Percentiles rank a stretch among this genome's conserved stretches.
Conservation (phyloP, 2,329 filamentous ascomycete genomes). For the Ophiostoma triangulosporum region DNA sequence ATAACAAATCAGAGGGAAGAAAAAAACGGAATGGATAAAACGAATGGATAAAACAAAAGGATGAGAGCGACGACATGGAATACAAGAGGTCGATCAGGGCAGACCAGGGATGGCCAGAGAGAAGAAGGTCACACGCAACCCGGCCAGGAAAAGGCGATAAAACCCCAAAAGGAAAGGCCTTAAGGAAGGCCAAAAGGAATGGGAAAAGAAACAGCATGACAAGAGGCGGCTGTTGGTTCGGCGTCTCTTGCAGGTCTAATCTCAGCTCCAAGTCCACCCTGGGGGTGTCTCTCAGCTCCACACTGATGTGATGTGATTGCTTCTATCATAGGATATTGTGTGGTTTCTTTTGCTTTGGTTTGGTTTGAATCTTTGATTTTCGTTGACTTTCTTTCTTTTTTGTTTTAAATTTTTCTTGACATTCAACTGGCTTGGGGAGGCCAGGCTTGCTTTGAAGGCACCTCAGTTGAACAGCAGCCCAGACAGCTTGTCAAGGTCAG, state of each 20-base stretch:
- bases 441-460: too few species aligned
- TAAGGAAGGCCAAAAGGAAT: slow-evolving; percentile 2
- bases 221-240: slow-evolving; percentile 3
- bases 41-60: neutral
- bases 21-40: neutral
- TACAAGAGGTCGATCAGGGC: neutral
- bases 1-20: neutral
- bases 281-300: slow-evolving; percentile 1
- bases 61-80: too few species aligned
- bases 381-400: neutral
- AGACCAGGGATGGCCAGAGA: too few species aligned
- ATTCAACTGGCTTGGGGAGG: too few species aligned
- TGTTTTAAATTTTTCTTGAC: too few species aligned
- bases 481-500: neutral
- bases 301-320: neutral
- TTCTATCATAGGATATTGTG: too few species aligned
- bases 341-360: neutral
- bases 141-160: neutral
- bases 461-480: too few species aligned
- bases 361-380: too few species aligned
- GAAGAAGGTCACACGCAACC: neutral
- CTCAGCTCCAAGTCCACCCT: slow-evolving; percentile 2
- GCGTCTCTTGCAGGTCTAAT: slow-evolving; percentile 7
- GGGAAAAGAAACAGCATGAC: neutral
- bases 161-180: neutral